Conservation (phyloP, 495 filamentous ascomycete genomes). For the Evansstolkia leycettana region DNA sequence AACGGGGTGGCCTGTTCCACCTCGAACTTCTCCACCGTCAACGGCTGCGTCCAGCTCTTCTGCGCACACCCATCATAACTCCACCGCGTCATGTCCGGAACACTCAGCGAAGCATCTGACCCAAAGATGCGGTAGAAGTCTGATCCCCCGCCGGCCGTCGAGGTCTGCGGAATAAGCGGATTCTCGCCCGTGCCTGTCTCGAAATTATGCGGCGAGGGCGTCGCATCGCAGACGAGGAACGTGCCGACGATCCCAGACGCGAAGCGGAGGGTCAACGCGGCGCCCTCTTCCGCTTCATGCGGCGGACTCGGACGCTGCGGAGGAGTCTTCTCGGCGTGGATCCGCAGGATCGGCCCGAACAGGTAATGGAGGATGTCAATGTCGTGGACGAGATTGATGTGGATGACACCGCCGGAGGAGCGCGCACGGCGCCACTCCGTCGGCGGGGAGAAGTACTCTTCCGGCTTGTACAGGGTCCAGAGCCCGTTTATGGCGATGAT, state of each 20-base stretch:
- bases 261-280: conserved; percentile 42
- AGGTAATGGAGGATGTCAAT: conserved; percentile 47
- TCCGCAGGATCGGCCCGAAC: conserved; percentile 38
- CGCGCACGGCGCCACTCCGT: conserved; percentile 32
- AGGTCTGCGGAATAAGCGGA: conserved; percentile 31
- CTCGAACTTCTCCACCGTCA: conserved; percentile 18
- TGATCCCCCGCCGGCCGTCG: conserved; percentile 10
- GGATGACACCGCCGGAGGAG: conserved; percentile 35
- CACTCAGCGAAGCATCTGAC: conserved; percentile 37
- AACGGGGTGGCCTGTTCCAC: conserved; percentile 35
- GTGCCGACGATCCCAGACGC: conserved; percentile 44
- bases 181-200: conserved; percentile 48
- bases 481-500: conserved; percentile 42
- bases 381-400: conserved; percentile 50
- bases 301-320: conserved; percentile 22
- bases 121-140: conserved; percentile 49
- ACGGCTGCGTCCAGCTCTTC: conserved; percentile 21
- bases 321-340: conserved; percentile 36
- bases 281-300: conserved; percentile 44
- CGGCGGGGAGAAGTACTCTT: conserved; percentile 35
- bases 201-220: conserved; percentile 40
- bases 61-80: conserved; percentile 26
- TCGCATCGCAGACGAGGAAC: conserved; percentile 41
- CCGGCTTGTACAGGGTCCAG: conserved; percentile 42
- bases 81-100: conserved; percentile 44